Base-by-base conservation (phyloP, 345 rosid genomes). In the Draba incana region DNA sequence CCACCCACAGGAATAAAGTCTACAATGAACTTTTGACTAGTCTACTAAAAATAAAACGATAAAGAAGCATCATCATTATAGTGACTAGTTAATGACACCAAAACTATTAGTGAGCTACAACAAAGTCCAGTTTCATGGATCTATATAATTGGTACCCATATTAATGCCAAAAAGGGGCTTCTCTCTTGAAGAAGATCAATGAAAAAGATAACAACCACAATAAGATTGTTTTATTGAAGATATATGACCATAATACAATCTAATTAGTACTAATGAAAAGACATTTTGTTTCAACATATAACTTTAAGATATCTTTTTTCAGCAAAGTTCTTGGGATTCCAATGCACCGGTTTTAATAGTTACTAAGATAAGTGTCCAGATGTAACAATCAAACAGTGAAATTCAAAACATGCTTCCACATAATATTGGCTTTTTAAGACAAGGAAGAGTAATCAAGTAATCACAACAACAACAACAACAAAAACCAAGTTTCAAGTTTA, bases 331-430 rank as follows among this genome's bases (percentile, higher is more conserved):
- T 35, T 35, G 56, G 47, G 41, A 61, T 20, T 61, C 6, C 63
- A 45, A 35, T 33, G 43, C 31, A 46, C 3, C 45, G 2, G 27
- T 6, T 37, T 46, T 35, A n/a, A 5, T 33, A 43, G 49, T 9
- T 5, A 47, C 37, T 41, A 41, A 48, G 9, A 14, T 0, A 15
- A 25, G 11, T 54, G 31, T 55, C 15, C 59, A 48, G n/a, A 65
- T 57, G 53, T 25, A 73, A 50, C 41, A 66, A 44, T 59, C 42
- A 51, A 44, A 59, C 3, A 38, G 56, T 49, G 49, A 66, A 33
- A 50, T 8, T 15, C 24, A 43, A 9, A 33, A 59, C 43, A 51
- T 24, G 54, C 30, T 57, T 37, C 51, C 28, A 64, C 50, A 64
- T 8, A 57, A 16, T 16, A 63, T 28, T 28, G 25, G 28, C 30